Evolutionary conservation across 805 yeast species (phyloP), one percentile per base, ranked within the genome.

Genomic region (Cyberlindnera maritima): DNA sequence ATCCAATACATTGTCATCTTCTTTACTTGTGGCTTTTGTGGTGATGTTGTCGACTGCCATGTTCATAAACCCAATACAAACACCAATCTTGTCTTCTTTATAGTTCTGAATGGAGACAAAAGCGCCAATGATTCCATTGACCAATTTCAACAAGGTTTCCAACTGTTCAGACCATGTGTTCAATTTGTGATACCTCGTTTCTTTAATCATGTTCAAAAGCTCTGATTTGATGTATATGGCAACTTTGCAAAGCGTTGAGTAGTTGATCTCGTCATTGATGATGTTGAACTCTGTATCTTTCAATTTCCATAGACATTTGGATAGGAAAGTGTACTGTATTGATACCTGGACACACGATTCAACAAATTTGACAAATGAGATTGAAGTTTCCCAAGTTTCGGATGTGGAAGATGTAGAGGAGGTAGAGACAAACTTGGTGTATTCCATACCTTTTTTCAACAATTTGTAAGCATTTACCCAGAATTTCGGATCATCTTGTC

Each of bases 61-160:
- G 47, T 73, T 70, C 3, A 75, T 54, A 28, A 74, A 62, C 2
- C 79, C 81, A 34, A 76, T 64, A 4, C 76, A 71, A n/a, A 64
- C 65, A 8, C 81, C 81, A 17, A 75, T 43, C 33, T 70, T 66
- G 43, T 67, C 64, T 40, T 74, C 67, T 48, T 74, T 75, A 55
- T 75, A 75, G 43, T 63, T 58, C 40, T 75, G 79, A 33, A 75
- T 64, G 0, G 78, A 63, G 19, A 74, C 60, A 41, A 75, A 70
- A n/a, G 69, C 49, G 0, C 76, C 77, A 17, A 74, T 68, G 48
- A 74, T 72, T 0, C 76, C 76, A 20, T 64, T 59, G 7, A 68
- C 63, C 54, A 74, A 68, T 38, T 63, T 67, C 37, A 63, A 58
- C 13, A 70, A 50, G 2, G 23, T 19, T 6, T 48, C 52, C n/a